Base-by-base conservation (phyloP, 208 protist species). In the Trypanosoma caninum region DNA sequence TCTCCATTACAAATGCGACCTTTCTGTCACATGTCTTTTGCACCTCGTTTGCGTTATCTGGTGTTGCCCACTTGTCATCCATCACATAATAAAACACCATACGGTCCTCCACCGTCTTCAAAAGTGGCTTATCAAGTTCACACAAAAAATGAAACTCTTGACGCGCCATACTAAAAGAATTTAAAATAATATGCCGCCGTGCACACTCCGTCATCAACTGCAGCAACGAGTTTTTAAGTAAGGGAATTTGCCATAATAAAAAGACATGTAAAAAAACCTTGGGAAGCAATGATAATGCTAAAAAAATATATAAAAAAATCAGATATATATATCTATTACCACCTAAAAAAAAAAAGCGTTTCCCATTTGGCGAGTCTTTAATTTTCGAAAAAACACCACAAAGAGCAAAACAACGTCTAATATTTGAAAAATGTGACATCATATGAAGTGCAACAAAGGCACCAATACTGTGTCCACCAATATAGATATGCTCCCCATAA, bases 401-500 rank as follows among this genome's bases (percentile, higher is more conserved):
- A 44, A 92, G 55, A 13, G 74, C 78, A 66, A 92, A 86, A 58
- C 65, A 89, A 22, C 55, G 70, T 57, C 84, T 76, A 55, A 92
- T 59, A 25, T 44, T 51, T 27, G 44, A 20, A 59, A 78, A 82
- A 3, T 74, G 71, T 0, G 74, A 41, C n/a, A 82, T 46, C 61
- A 92, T 74, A 7, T 92, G 72, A 56, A 84, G 37, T 0, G 72
- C 81, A 8, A 92, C 56, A 62, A 89, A 89, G 13, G 74, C 81
- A n/a, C 85, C 85, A 45, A 92, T 87, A 56, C 85, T 92, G 55
- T 92, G 85, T 3, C 85, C 85, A n/a, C 61, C 85, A 31, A 89
- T 65, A 45, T 73, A 89, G 9, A 91, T 59, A 55, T 76, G 59
- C 13, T 70, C 59, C 1, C 57, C 56, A 60, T 91, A 91, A 63